Conservation (phyloP, 495 filamentous ascomycete species). For the Mytilinidion resinicola region DNA sequence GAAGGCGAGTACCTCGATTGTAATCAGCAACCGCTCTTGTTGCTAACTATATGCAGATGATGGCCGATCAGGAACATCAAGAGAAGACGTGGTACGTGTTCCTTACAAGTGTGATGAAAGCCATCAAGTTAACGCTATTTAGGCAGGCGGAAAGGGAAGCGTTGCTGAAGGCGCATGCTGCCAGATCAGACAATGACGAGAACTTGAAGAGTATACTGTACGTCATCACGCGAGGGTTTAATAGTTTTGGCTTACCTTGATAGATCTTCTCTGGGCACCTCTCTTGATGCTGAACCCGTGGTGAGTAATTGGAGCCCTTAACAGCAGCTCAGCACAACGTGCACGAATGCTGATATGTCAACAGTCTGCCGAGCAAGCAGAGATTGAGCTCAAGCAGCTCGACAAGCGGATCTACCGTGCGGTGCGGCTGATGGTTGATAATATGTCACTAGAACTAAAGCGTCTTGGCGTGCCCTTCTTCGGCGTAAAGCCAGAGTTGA, state of each 20-base stretch:
- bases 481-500: conserved; percentile 41
- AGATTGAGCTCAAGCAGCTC: conserved; percentile 51
- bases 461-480: conserved; percentile 63
- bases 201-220: conserved; percentile 38
- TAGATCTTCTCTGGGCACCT: conserved; percentile 29
- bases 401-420: conserved; percentile 58
- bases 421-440: conserved; percentile 51
- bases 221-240: conserved; percentile 37
- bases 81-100: conserved; percentile 55
- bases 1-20: conserved; percentile 29
- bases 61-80: conserved; percentile 56
- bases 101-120: neutral
- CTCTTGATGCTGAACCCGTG: neutral
- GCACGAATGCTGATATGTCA: neutral
- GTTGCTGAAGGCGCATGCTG: conserved; percentile 45
- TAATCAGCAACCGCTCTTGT: neutral
- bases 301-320: conserved; percentile 1
- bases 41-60: conserved; percentile 41
- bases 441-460: conserved; percentile 50
- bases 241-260: conserved; percentile 12
- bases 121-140: conserved; percentile 6
- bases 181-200: conserved; percentile 45
- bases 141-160: conserved; percentile 39
- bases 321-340: neutral
- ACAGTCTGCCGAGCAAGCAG: conserved; percentile 42